Evolutionary conservation across 176 grass and related monocot genomes (phyloP).

Genomic region (Avena insularis): DNA sequence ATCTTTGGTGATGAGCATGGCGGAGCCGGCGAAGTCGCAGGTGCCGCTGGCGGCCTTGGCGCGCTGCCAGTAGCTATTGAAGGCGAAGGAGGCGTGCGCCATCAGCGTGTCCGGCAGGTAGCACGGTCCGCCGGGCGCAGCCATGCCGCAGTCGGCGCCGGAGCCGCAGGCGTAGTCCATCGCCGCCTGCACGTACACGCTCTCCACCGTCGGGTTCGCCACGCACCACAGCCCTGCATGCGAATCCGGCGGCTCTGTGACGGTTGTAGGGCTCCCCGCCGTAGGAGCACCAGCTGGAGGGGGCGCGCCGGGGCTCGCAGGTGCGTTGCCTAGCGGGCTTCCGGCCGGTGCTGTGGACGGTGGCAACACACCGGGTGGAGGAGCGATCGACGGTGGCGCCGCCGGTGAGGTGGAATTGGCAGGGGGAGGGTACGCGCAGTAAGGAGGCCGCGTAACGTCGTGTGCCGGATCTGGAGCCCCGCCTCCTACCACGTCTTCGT

Average conservation of each 20-base stretch:
- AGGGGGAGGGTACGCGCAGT: slow-evolving; percentile 41
- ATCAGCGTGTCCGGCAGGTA: slow-evolving; percentile 66
- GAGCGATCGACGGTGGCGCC: not conserved
- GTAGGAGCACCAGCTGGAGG: not conserved
- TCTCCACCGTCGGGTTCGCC: slow-evolving; percentile 66
- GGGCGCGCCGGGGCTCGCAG: not conserved
- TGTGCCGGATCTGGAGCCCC: not conserved
- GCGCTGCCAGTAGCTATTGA: slow-evolving; percentile 85
- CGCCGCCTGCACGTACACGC: slow-evolving; percentile 58
- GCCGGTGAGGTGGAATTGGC: slow-evolving; percentile 38
- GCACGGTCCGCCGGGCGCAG: slow-evolving; percentile 51
- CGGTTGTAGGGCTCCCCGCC: not conserved
- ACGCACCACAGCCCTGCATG: slow-evolving; percentile 63
- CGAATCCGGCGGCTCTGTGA: slow-evolving; percentile 10
- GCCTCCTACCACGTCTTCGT: slow-evolving; percentile 37
- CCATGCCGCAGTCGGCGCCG: slow-evolving; percentile 57
- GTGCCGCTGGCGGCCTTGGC: slow-evolving; percentile 66
- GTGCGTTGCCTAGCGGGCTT: slow-evolving; percentile 15
- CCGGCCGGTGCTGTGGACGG: slow-evolving; percentile 7
- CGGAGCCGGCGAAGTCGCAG: slow-evolving; percentile 78
- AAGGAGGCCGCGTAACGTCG: slow-evolving; percentile 9
- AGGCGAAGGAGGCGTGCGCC: slow-evolving; percentile 72
- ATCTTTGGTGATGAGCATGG: slow-evolving; percentile 75
- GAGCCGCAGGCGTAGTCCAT: slow-evolving; percentile 79
- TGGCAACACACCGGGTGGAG: slow-evolving; percentile 17